Evolutionary conservation across 805 yeast genomes (phyloP).

Genomic region (Saccharomycopsis microspora): DNA sequence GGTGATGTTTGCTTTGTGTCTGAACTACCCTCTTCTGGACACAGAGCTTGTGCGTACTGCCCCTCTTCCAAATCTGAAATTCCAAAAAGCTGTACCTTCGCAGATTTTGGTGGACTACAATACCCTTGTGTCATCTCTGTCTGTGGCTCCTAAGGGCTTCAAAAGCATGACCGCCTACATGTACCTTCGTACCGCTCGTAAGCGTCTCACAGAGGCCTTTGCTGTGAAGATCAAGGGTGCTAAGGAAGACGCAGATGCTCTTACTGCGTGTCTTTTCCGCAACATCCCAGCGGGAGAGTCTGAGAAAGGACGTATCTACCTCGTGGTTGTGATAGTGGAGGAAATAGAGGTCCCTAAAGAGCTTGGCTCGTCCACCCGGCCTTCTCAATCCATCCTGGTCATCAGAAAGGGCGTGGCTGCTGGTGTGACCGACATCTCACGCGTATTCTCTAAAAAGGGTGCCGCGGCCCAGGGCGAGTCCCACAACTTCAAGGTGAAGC

Average conservation of each 20-base stretch:
- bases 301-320: conserved; percentile 52
- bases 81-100: conserved; percentile 34
- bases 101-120: conserved; percentile 72
- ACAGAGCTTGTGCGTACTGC: conserved; percentile 26
- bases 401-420: conserved; percentile 77
- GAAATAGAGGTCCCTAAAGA: conserved; percentile 36
- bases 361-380: conserved; percentile 9
- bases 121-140: conserved; percentile 48
- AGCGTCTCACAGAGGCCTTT: conserved; percentile 69
- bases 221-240: conserved; percentile 49
- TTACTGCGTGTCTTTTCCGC: conserved; percentile 70
- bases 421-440: conserved; percentile 77
- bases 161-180: conserved; percentile 64
- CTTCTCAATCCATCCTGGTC: conserved; percentile 21
- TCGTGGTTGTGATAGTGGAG: conserved; percentile 70
- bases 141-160: conserved; percentile 52
- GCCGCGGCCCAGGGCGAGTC: conserved; percentile 49
- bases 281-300: conserved; percentile 63
- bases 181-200: conserved; percentile 52
- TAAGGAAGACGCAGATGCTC: conserved; percentile 47
- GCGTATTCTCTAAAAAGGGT: conserved; percentile 61
- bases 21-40: conserved; percentile 49
- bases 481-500: conserved; percentile 58
- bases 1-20: conserved; percentile 57
- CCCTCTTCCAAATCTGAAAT: conserved; percentile 37